Evolutionary conservation across 1,139 yeast genomes (phyloP).

Genomic region (Protomyces arabidopsidicola): DNA sequence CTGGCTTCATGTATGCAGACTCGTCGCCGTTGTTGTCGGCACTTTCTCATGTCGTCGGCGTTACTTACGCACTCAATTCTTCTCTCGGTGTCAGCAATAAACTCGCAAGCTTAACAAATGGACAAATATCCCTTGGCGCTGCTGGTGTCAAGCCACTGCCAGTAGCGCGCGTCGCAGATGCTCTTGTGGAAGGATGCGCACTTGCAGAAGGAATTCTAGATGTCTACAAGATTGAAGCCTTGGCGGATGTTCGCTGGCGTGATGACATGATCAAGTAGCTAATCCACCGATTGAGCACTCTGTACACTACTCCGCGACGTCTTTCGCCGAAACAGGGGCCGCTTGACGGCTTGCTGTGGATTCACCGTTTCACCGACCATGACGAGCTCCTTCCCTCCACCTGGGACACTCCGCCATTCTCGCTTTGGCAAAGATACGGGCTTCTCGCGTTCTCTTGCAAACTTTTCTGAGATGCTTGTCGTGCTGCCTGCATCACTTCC

Average conservation of each 20-base stretch:
- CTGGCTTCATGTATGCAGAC: conserved; percentile 23
- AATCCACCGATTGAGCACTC: background rate
- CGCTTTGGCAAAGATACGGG: background rate
- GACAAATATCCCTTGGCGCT: conserved; percentile 12
- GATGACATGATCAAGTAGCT: conserved; percentile 9
- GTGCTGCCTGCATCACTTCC: background rate
- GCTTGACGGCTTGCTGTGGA: background rate
- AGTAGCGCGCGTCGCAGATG: conserved; percentile 27
- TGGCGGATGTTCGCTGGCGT: conserved; percentile 22
- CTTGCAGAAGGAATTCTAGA: conserved; percentile 12
- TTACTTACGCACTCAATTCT: conserved; percentile 20
- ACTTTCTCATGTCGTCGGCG: conserved; percentile 12
- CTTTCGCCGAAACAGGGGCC: background rate
- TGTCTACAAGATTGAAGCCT: conserved; percentile 20
- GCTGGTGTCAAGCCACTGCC: conserved; percentile 29
- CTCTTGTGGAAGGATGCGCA: conserved; percentile 23
- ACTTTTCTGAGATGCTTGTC: background rate
- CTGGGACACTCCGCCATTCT: conserved; percentile 11
- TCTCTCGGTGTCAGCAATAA: background rate
- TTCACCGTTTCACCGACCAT: background rate
- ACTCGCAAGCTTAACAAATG: background rate
- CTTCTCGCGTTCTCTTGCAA: background rate
- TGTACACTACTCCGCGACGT: background rate
- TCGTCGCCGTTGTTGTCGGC: background rate
- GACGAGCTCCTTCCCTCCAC: conserved; percentile 18